Evolutionary conservation across 192 early-diverging fungal genomes (phyloP).

Genomic region (Geranomyces michiganensis): DNA sequence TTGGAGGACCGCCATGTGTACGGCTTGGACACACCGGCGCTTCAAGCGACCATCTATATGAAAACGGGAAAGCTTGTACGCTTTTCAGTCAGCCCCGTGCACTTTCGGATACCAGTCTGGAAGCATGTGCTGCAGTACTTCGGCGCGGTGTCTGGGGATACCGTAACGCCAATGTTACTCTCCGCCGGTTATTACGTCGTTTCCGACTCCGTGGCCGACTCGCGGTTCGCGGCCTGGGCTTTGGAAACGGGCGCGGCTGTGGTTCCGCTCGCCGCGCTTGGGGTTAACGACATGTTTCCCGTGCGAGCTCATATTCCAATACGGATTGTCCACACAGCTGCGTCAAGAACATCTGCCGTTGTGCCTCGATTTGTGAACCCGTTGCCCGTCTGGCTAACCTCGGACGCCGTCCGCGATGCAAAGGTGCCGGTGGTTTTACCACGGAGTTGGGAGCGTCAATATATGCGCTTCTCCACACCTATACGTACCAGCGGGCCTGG

Average conservation of each 20-base stretch:
- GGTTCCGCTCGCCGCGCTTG: slow-evolving; percentile 33
- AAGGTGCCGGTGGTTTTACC: slow-evolving; percentile 34
- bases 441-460: slow-evolving; percentile 36
- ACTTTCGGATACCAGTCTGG: slow-evolving; percentile 39
- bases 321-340: slow-evolving; percentile 8
- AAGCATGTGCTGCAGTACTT: slow-evolving; percentile 45
- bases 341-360: not conserved
- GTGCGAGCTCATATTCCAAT: slow-evolving; percentile 12
- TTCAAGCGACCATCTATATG: slow-evolving; percentile 26
- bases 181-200: not conserved
- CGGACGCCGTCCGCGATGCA: not conserved
- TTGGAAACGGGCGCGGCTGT: slow-evolving; percentile 18
- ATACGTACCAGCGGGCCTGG: not conserved
- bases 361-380: not conserved
- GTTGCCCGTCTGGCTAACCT: not conserved
- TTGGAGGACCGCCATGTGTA: not conserved
- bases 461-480: slow-evolving; percentile 28
- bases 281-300: slow-evolving; percentile 36
- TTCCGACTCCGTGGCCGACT: not conserved
- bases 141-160: slow-evolving; percentile 29
- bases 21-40: slow-evolving; percentile 12
- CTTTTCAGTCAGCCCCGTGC: slow-evolving; percentile 16
- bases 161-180: too few relatives aligned
- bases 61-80: slow-evolving; percentile 29
- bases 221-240: slow-evolving; percentile 2